Evolutionary conservation across 208 protist genomes (phyloP).

Genomic region (Crithidia sp.): DNA sequence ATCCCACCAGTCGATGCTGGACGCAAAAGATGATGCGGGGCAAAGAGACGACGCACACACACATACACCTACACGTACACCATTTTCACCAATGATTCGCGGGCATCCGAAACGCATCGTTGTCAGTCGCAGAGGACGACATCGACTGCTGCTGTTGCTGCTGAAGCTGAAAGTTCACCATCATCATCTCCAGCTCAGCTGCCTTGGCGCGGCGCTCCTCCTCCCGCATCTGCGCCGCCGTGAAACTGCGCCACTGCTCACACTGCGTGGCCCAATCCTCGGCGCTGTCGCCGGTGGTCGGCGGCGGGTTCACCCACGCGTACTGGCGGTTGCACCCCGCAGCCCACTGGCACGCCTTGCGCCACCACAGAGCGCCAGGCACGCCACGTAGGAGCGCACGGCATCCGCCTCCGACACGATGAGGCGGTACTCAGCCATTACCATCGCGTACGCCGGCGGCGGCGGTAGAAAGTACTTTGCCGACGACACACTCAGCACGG

Average conservation of each 20-base stretch:
- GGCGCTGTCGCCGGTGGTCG: constrained; percentile 25
- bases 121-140: not conserved
- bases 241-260: constrained; percentile 23
- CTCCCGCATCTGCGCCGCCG: constrained; percentile 1
- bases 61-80: not conserved
- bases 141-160: not conserved
- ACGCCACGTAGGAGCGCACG: constrained; percentile 4
- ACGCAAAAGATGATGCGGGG: not conserved
- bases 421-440: constrained; percentile 5
- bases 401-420: not conserved
- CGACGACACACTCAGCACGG: not conserved
- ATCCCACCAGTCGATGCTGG: no score
- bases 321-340: constrained; percentile 2
- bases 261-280: constrained; percentile 14
- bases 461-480: constrained; percentile 13
- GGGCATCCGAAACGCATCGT: not conserved
- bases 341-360: constrained; percentile 28
- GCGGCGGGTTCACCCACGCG: constrained; percentile 31
- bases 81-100: not conserved
- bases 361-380: constrained; percentile 23
- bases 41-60: not conserved
- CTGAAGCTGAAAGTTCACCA: constrained; percentile 5
- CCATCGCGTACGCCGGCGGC: constrained; percentile 15
- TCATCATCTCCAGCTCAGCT: constrained; percentile 8
- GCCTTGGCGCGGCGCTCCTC: constrained; percentile 7